Evolutionary conservation across 176 grass and related monocot species (phyloP).

Genomic region (Thalia dealbata): DNA sequence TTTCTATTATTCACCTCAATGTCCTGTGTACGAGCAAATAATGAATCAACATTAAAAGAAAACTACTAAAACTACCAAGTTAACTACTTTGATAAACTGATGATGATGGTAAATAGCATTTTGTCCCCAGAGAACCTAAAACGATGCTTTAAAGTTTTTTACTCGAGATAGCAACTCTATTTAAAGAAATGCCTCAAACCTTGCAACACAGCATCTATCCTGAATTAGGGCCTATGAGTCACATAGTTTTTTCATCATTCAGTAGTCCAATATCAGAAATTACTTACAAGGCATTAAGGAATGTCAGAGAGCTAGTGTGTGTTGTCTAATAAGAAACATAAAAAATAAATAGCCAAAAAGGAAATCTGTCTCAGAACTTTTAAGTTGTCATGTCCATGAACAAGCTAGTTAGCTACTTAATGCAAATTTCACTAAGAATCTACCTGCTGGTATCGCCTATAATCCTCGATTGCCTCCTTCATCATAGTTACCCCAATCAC

Average conservation of each 20-base stretch:
- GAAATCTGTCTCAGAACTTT: background rate
- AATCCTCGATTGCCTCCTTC: slow-evolving; percentile 82
- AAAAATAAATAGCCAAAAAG: background rate
- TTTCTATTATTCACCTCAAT: slow-evolving; percentile 60
- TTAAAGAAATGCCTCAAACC: background rate
- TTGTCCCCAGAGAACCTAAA: too few relatives aligned
- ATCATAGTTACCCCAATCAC: slow-evolving; percentile 63
- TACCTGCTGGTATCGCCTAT: slow-evolving; percentile 59
- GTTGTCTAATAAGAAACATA: background rate
- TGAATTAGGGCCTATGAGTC: background rate
- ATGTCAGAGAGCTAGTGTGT: background rate
- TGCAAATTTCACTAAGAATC: too few relatives aligned
- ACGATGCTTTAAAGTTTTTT: too few relatives aligned
- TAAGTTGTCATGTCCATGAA: too few relatives aligned
- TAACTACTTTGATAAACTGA: too few relatives aligned
- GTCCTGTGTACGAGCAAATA: slow-evolving; percentile 34
- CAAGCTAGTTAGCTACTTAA: too few relatives aligned
- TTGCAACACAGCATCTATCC: background rate
- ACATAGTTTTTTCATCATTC: background rate
- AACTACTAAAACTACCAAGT: too few relatives aligned
- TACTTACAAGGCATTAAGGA: background rate
- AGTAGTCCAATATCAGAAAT: background rate
- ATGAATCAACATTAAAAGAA: too few relatives aligned
- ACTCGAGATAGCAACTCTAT: background rate
- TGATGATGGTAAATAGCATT: too few relatives aligned